These are phyloP conservation scores for Tetrapisispora namnaoensis DNA, from an alignment of 805 yeast genomes.

Conservation along the genomic window DNA sequence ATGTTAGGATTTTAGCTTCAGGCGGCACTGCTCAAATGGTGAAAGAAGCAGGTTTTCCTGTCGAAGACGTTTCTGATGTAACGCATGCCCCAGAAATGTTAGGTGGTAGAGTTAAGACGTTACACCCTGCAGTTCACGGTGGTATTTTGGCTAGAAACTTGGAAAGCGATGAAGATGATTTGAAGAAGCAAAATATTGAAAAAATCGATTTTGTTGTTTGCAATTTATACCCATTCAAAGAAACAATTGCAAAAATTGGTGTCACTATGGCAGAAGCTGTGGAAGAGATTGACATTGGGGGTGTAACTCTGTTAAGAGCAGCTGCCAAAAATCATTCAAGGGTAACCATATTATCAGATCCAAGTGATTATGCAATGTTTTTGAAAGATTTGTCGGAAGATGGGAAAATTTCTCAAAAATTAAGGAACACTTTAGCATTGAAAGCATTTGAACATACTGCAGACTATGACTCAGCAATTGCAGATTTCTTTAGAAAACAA, in stretches of 20 bases:
- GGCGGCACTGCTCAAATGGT: conserved; percentile 95
- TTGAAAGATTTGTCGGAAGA: conserved; percentile 59
- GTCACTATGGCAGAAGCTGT: conserved; percentile 97
- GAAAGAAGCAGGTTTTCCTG: conserved; percentile 96
- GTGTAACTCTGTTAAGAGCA: conserved; percentile 93
- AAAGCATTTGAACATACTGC: conserved; percentile 99
- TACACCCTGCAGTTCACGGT: conserved; percentile 98
- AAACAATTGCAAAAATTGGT: conserved; percentile 89
- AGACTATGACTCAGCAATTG: conserved; percentile 88
- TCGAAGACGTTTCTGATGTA: conserved; percentile 87
- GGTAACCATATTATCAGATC: conserved; percentile 92
- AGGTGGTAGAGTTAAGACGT: conserved; percentile 96
- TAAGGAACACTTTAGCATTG: conserved; percentile 78
- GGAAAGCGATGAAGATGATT: conserved; percentile 82
- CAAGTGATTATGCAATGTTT: conserved; percentile 82
- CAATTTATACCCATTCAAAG: conserved; percentile 96
- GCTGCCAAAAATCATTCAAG: conserved; percentile 98
- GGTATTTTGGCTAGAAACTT: conserved; percentile 92
- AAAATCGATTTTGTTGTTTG: conserved; percentile 96
- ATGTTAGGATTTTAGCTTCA: conserved; percentile 88
- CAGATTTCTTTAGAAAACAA: conserved; percentile 96
- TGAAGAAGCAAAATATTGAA: conserved; percentile 80
- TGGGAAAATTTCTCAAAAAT: conserved; percentile 62
- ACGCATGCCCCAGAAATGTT: conserved; percentile 99
- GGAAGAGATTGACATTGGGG: conserved; percentile 97